Evolutionary conservation across 805 yeast genomes (phyloP).

Genomic region (Wickerhamomyces chaumierensis): DNA sequence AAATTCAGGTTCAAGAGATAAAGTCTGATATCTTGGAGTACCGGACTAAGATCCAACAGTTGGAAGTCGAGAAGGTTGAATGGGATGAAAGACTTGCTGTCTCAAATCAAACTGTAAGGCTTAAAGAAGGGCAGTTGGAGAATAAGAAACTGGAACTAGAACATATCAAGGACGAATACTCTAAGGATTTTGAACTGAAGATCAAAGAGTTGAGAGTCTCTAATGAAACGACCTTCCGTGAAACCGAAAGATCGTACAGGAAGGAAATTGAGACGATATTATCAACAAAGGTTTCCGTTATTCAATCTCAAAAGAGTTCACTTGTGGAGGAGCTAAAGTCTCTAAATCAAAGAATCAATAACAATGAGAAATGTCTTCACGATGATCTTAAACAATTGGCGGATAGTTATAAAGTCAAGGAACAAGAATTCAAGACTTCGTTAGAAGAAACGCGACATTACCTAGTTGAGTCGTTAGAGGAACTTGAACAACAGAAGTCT

Average conservation of each 20-base stretch:
- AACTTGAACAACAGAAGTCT: slow-evolving; percentile 1
- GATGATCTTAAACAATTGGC: slow-evolving; percentile 12
- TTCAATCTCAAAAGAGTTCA: slow-evolving; percentile 20
- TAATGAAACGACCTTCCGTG: slow-evolving; percentile 26
- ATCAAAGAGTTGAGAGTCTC: slow-evolving; percentile 22
- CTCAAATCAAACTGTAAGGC: slow-evolving; percentile 14
- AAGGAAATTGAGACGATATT: slow-evolving; percentile 28
- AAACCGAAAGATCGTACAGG: slow-evolving; percentile 22
- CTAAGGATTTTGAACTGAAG: slow-evolving; percentile 21
- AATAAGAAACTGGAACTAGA: slow-evolving; percentile 20
- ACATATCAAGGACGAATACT: slow-evolving; percentile 12
- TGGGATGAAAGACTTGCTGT: slow-evolving; percentile 15
- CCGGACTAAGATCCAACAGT: slow-evolving; percentile 27
- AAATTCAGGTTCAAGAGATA: slow-evolving; percentile 11
- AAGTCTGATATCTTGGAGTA: slow-evolving; percentile 18
- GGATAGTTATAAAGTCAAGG: slow-evolving; percentile 15
- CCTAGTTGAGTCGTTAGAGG: slow-evolving; percentile 3
- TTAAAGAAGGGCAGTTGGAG: slow-evolving; percentile 21
- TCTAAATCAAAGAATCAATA: slow-evolving; percentile 15
- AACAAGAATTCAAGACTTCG: slow-evolving; percentile 15
- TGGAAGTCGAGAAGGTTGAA: slow-evolving; percentile 25
- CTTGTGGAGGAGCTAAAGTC: slow-evolving; percentile 21
- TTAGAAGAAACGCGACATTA: slow-evolving; percentile 11
- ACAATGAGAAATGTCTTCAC: slow-evolving; percentile 12
- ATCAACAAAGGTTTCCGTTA: slow-evolving; percentile 21